Percentiles rank a stretch among this genome's conserved stretches.
phyloP scores from a whole-genome alignment of 192 early-diverging fungal species.

The Coemansia sp. region DNA sequence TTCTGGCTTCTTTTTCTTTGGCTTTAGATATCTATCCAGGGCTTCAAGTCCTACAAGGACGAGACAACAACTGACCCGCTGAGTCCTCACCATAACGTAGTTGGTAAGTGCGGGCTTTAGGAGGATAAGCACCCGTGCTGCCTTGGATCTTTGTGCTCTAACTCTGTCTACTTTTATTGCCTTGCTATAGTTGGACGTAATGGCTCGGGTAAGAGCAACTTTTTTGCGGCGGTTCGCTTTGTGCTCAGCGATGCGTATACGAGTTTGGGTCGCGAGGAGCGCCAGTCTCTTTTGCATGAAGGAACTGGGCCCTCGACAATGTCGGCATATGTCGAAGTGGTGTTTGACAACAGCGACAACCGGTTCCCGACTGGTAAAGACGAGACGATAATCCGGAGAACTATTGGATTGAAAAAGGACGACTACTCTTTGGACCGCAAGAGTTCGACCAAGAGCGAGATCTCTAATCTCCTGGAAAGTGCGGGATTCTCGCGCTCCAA shows the following conservation, averaged over 20 bases:
- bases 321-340: slow-evolving; percentile 92
- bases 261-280: slow-evolving; percentile 88
- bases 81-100: slow-evolving; percentile 90
- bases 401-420: slow-evolving; percentile 95
- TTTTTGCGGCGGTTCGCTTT: slow-evolving; percentile 92
- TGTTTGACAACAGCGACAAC: slow-evolving; percentile 95
- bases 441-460: slow-evolving; percentile 85
- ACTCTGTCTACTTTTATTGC: slow-evolving; percentile 14
- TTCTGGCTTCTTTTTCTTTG: neutral
- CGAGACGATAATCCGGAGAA: slow-evolving; percentile 85
- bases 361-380: slow-evolving; percentile 94
- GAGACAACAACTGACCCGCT: slow-evolving; percentile 92
- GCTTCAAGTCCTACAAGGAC: slow-evolving; percentile 99
- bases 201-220: slow-evolving; percentile 97
- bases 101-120: slow-evolving; percentile 59
- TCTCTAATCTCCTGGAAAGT: slow-evolving; percentile 90
- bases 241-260: slow-evolving; percentile 94
- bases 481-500: slow-evolving; percentile 96
- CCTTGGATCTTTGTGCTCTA: neutral
- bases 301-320: slow-evolving; percentile 88
- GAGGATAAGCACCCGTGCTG: neutral
- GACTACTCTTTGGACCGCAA: slow-evolving; percentile 98
- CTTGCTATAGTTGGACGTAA: slow-evolving; percentile 77
- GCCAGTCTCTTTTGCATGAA: slow-evolving; percentile 91
- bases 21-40: slow-evolving; percentile 83